Evolutionary conservation across 2,329 filamentous ascomycete genomes (phyloP), one percentile per base, ranked within the genome.

Genomic region (Lachnellula hyalina): DNA sequence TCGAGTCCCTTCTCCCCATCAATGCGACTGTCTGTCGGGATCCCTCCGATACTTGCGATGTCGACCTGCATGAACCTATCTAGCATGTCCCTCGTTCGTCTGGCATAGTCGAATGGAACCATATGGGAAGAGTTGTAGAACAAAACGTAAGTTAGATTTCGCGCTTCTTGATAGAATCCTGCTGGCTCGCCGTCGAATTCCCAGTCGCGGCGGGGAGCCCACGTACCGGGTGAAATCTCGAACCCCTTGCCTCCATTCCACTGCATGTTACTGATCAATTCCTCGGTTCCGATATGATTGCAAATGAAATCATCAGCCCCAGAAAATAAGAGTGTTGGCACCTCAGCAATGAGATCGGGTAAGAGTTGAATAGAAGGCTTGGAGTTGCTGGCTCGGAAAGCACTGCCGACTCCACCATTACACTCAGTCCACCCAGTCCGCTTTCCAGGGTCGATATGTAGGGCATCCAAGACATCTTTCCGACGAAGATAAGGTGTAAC

Each of bases 41-140:
- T 72, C 36, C 86, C 92, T 55, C 93, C 93, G 61, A 96, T 95
- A 67, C 82, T 87, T 64, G 83, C 87, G 62, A 97, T 95, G 68
- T 97, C 91, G 41, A 99, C 90, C 48, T 84, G 83, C 81, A 97
- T 90, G 74, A 99, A 96, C 41, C 94, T 88, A 72, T 99, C 93
- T 15, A 99, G 84, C 94, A 99, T 99, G 70, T 97, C 94, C 58
- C 93, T 84, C 19, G 86, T 88, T 57, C 91, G 86, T 47, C 90
- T 85, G 1, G 93, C 86, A 65, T 88, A 89, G 72, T 99, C 93
- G 67, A 94, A 97, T 0, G 94, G 95, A 1, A 99, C 94, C 94
- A 99, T 99, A 72, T 99, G 94, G 49, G 89, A 96, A 15, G 90
- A 85, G 71, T 99, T 96, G 77, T 96, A 90, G 74, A 97, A 96